Conservation (phyloP, 257 asterid genomes). For the Fraxinus pennsylvanica region DNA sequence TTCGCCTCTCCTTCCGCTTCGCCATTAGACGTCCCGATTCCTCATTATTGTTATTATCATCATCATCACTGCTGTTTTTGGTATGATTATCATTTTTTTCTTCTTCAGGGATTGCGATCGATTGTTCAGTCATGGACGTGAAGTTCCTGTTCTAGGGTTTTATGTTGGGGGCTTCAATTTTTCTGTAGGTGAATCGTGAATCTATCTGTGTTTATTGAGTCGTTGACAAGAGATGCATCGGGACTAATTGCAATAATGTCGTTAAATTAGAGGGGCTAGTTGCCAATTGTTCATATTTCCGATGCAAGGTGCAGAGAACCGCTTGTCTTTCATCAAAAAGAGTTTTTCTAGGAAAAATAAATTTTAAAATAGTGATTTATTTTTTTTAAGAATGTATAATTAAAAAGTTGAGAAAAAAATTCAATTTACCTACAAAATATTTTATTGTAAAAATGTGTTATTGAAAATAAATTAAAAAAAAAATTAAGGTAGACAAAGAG, state of each 20-base stretch:
- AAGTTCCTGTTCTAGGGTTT: slow-evolving; percentile 13
- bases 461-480: no score
- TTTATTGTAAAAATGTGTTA: no score
- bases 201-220: not conserved
- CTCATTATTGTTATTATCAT: not conserved
- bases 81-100: not conserved
- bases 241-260: not conserved
- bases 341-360: no score
- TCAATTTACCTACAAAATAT: no score
- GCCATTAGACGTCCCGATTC: slow-evolving; percentile 30
- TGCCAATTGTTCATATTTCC: not conserved
- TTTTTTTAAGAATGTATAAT: no score
- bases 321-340: no score
- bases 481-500: no score
- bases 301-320: no score
- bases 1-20: slow-evolving; percentile 71
- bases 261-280: not conserved
- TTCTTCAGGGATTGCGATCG: slow-evolving; percentile 27
- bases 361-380: no score
- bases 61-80: not conserved
- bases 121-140: slow-evolving; percentile 29
- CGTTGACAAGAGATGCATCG: not conserved
- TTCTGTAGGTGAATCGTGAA: not conserved
- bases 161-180: not conserved
- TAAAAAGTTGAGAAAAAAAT: no score